phyloP scores from a whole-genome alignment of 2,329 filamentous ascomycete species.

The Sclerotinia sclerotiorum region DNA sequence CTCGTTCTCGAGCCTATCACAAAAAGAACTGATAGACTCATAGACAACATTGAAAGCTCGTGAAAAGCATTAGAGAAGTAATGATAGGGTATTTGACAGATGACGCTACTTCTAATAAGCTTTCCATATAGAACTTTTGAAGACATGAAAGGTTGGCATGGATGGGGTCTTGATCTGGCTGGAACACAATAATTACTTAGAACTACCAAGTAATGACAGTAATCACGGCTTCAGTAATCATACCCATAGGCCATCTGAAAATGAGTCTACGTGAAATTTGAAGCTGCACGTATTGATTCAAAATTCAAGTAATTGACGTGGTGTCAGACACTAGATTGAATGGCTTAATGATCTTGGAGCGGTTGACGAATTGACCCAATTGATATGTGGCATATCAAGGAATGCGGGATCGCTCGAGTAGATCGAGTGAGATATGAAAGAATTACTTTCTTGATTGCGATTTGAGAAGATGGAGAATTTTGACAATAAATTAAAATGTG shows the following conservation, averaged over 20 bases:
- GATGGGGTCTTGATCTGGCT: background rate
- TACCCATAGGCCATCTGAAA: background rate
- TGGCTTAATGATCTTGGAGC: background rate
- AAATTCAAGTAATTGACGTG: background rate
- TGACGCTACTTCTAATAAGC: background rate
- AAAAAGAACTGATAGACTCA: background rate
- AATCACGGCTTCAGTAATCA: background rate
- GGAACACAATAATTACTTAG: background rate
- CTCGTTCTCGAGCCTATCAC: no score
- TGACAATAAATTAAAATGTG: background rate
- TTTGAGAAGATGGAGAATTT: background rate
- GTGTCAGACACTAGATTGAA: background rate
- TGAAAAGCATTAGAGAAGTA: background rate
- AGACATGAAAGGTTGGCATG: background rate
- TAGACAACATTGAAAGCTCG: no score
- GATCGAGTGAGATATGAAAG: background rate
- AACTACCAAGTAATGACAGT: constrained; percentile 2
- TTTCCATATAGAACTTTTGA: background rate
- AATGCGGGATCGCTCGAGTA: background rate
- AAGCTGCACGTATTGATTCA: background rate
- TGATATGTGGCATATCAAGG: background rate
- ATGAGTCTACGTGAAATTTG: background rate
- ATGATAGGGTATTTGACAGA: background rate
- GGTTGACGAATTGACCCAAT: background rate
- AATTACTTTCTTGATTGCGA: background rate